A percentile compares a stretch with the other conserved stretches of the same genome.
These are phyloP conservation scores for Ustilago bromivora DNA, from an alignment of 1,284 basidiomycete species.

Conservation along the genomic window DNA sequence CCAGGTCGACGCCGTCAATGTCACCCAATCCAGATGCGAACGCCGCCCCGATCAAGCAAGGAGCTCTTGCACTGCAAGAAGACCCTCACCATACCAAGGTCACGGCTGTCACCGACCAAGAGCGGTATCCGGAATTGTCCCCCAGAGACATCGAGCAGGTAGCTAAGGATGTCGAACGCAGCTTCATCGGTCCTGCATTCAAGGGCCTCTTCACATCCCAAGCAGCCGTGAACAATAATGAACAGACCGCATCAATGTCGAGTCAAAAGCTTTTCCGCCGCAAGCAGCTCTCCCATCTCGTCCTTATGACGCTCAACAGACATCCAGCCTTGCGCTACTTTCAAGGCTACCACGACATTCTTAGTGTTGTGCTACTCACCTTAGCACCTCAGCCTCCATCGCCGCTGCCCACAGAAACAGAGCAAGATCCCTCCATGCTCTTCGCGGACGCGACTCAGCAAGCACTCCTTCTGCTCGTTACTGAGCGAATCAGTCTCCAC, in stretches of 20 bases:
- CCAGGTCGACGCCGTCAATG: not conserved
- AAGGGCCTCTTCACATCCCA: slow-evolving; percentile 3
- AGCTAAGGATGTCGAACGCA: slow-evolving; percentile 64
- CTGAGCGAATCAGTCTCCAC: slow-evolving; percentile 80
- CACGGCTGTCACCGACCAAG: not conserved
- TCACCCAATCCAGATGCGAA: not conserved
- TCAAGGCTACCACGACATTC: slow-evolving; percentile 91
- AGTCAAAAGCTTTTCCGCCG: slow-evolving; percentile 26
- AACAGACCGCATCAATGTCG: not conserved
- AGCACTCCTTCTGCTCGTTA: slow-evolving; percentile 27
- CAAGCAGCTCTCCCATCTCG: slow-evolving; percentile 51
- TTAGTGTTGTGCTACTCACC: slow-evolving; percentile 86
- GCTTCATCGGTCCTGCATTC: slow-evolving; percentile 60
- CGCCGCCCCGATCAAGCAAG: not conserved
- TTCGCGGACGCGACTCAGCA: slow-evolving; percentile 8
- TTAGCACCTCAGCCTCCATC: slow-evolving; percentile 35
- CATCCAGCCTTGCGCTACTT: slow-evolving; percentile 82
- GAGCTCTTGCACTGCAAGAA: not conserved
- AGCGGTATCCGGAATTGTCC: slow-evolving; percentile 13
- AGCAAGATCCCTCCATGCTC: not conserved
- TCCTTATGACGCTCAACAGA: slow-evolving; percentile 78
- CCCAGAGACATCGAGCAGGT: slow-evolving; percentile 63
- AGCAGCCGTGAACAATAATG: not conserved
- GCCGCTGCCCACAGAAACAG: not conserved
- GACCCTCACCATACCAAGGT: not conserved